These are phyloP conservation scores for Gymnopus androsaceus DNA, from an alignment of 1,284 basidiomycete species.

Conservation along the genomic window DNA sequence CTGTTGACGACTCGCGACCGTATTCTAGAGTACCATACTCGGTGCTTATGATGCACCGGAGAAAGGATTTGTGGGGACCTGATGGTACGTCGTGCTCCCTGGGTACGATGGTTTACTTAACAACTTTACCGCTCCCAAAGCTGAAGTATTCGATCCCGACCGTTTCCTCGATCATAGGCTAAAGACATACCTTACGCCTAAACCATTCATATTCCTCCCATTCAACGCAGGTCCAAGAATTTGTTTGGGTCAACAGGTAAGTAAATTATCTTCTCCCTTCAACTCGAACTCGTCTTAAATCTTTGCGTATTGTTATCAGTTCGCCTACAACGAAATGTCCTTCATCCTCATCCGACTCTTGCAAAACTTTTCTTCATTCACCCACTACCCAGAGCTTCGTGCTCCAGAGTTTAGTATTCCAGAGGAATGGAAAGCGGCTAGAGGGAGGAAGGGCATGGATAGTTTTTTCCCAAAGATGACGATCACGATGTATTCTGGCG, in stretches of 20 bases:
- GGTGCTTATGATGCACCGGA: constrained; percentile 34
- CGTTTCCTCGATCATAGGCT: constrained; percentile 28
- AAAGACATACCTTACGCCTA: constrained; percentile 23
- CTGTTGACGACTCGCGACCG: too few relatives aligned
- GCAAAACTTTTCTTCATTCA: constrained; percentile 12
- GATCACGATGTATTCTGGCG: constrained; percentile 54
- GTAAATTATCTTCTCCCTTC: background rate
- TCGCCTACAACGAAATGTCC: constrained; percentile 61
- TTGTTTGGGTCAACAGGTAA: constrained; percentile 37
- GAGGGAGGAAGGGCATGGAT: constrained; percentile 34
- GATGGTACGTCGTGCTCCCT: constrained; percentile 23
- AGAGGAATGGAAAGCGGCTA: constrained; percentile 8
- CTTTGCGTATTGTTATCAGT: too few relatives aligned
- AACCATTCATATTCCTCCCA: constrained; percentile 29
- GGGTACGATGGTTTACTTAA: too few relatives aligned
- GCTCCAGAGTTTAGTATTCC: constrained; percentile 12
- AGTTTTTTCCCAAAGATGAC: constrained; percentile 53
- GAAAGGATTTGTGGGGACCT: constrained; percentile 38
- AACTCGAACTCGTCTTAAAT: too few relatives aligned
- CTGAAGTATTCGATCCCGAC: constrained; percentile 44
- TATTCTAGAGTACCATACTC: constrained; percentile 26
- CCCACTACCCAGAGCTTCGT: background rate
- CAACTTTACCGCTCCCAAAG: constrained; percentile 21
- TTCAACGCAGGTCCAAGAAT: constrained; percentile 30
- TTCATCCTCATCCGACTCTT: constrained; percentile 55